Percentiles rank a stretch among this genome's conserved stretches.
phyloP scores from a whole-genome alignment of 2,329 filamentous ascomycete species.

The Karstenula rhodostoma region DNA sequence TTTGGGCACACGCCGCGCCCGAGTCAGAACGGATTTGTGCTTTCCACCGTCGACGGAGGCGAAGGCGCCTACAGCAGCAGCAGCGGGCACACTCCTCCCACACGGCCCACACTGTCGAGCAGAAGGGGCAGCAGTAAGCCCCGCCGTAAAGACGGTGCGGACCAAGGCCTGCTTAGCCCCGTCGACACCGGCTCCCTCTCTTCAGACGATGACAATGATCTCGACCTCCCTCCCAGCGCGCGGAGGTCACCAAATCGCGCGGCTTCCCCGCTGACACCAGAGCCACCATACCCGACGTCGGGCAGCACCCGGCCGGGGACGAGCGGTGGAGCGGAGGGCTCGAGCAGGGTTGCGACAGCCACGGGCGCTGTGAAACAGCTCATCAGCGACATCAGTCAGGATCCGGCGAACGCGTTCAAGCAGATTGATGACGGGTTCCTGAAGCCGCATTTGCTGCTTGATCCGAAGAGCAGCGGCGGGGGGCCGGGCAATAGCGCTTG shows the following conservation, averaged over 20 bases:
- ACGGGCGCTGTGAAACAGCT: constrained; percentile 81
- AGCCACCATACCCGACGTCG: constrained; percentile 51
- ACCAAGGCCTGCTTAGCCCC: constrained; percentile 64
- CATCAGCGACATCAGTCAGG: constrained; percentile 78
- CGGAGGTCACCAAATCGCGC: constrained; percentile 54
- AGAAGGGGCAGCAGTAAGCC: constrained; percentile 63
- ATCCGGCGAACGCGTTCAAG: constrained; percentile 87
- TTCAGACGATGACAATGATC: constrained; percentile 58
- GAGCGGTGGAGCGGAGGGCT: constrained; percentile 30
- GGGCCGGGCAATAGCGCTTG: constrained; percentile 45
- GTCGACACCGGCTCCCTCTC: constrained; percentile 54
- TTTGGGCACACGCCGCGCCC: constrained; percentile 78
- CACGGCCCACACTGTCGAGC: constrained; percentile 52
- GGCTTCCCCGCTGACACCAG: constrained; percentile 38
- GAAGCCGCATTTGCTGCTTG: constrained; percentile 87
- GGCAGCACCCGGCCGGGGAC: constrained; percentile 35
- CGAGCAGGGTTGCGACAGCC: constrained; percentile 65
- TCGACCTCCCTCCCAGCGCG: constrained; percentile 67
- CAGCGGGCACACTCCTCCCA: constrained; percentile 59
- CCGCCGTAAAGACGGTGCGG: constrained; percentile 57
- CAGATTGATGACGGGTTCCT: constrained; percentile 96
- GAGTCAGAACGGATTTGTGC: constrained; percentile 61
- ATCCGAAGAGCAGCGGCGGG: constrained; percentile 59
- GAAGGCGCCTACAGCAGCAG: constrained; percentile 68
- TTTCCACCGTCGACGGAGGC: constrained; percentile 59